phyloP scores from a whole-genome alignment of 2,329 filamentous ascomycete genomes.

The Cladosporium phlei region DNA sequence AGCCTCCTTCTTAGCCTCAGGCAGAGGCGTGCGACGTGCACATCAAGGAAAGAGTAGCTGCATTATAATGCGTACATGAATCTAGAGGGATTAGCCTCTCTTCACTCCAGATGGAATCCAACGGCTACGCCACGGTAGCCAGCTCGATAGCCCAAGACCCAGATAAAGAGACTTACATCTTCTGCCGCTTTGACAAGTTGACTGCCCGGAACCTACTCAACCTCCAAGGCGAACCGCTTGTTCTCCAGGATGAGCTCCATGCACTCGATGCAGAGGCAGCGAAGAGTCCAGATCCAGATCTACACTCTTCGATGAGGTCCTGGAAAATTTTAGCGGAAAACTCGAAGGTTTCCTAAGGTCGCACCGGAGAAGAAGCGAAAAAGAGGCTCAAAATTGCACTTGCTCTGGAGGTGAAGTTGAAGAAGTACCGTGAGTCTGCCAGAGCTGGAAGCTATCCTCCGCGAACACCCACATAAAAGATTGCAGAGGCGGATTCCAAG shows the following conservation, averaged over 20 bases:
- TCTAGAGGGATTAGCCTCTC: neutral
- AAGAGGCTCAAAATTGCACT: neutral
- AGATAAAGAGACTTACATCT: conserved; percentile 16
- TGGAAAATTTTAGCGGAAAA: neutral
- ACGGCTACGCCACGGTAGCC: conserved; percentile 12
- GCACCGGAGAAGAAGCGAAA: too few relatives aligned
- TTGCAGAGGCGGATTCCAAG: too few relatives aligned
- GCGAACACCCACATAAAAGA: neutral
- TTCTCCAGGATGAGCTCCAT: conserved; percentile 9
- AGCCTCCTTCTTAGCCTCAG: too few relatives aligned
- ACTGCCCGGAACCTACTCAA: conserved; percentile 12
- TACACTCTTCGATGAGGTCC: neutral
- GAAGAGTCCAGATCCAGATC: neutral
- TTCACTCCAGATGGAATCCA: neutral
- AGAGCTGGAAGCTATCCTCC: neutral
- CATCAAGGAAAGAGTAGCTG: neutral
- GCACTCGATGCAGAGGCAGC: neutral
- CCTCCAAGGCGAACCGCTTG: conserved; percentile 14
- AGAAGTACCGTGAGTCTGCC: neutral
- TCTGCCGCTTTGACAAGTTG: conserved; percentile 14
- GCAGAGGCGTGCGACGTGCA: neutral
- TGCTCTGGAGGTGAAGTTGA: neutral
- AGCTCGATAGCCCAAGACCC: conserved; percentile 13
- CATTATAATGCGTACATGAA: neutral
- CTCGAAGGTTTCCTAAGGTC: neutral